Conservation (phyloP, 2,329 filamentous ascomycete genomes). For the Exophiala dermatitidis region DNA sequence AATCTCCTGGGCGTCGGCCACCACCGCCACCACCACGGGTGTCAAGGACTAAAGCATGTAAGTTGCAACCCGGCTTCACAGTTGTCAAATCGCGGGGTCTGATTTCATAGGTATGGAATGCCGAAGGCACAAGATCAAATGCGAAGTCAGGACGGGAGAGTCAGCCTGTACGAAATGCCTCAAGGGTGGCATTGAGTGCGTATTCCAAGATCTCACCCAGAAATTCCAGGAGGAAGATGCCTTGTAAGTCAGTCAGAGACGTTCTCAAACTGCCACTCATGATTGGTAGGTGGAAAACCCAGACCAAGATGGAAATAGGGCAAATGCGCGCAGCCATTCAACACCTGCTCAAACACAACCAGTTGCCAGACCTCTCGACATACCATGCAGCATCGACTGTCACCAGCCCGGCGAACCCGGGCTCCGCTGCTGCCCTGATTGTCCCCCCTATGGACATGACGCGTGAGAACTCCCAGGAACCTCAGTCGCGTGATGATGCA, state of each 20-base stretch:
- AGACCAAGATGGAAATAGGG: slow-evolving; percentile 37
- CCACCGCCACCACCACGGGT: background rate
- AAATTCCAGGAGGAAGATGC: slow-evolving; percentile 50
- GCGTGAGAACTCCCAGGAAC: slow-evolving; percentile 3
- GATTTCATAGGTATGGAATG: slow-evolving; percentile 40
- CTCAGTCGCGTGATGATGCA: slow-evolving; percentile 1
- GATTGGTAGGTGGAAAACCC: slow-evolving; percentile 39
- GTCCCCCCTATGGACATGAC: slow-evolving; percentile 4
- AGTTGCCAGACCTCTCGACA: slow-evolving; percentile 35
- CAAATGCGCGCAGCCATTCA: slow-evolving; percentile 42
- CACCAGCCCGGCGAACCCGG: background rate
- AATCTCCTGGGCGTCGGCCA: background rate
- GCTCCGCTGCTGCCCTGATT: background rate
- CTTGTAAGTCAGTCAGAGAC: slow-evolving; percentile 35
- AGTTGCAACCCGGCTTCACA: background rate
- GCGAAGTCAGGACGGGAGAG: slow-evolving; percentile 43
- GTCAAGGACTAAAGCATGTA: background rate
- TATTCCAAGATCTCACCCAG: slow-evolving; percentile 51
- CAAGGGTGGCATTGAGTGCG: slow-evolving; percentile 45
- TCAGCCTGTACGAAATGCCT: slow-evolving; percentile 45
- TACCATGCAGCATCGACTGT: background rate
- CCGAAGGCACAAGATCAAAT: slow-evolving; percentile 50
- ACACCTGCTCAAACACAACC: slow-evolving; percentile 39
- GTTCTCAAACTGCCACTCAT: slow-evolving; percentile 6
- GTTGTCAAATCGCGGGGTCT: background rate